Conservation (phyloP, 2,329 filamentous ascomycete species). For the Botrytis byssoidea region DNA sequence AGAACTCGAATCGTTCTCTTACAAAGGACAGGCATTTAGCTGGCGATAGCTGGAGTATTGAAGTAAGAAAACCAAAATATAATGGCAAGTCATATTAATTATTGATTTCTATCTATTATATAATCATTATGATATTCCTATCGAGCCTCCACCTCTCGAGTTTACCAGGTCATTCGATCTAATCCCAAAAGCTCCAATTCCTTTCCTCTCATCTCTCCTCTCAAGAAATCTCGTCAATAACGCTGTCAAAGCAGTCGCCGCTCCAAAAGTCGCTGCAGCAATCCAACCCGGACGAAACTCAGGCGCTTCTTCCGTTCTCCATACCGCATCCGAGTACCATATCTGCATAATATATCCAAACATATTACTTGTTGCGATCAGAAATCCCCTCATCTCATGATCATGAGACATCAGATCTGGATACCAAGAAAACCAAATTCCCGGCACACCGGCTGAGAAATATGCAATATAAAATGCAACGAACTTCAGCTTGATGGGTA, state of each 20-base stretch:
- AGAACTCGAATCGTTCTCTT: neutral
- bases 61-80: neutral
- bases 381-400: conserved; percentile 31
- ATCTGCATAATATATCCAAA: conserved; percentile 31
- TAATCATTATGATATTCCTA: neutral
- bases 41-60: neutral
- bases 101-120: neutral
- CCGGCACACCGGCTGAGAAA: conserved; percentile 24
- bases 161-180: conserved; percentile 3
- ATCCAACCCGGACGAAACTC: conserved; percentile 29
- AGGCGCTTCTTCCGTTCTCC: conserved; percentile 31
- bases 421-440: conserved; percentile 27
- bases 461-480: conserved; percentile 24
- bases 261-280: conserved; percentile 22
- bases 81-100: neutral
- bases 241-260: neutral
- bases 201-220: conserved; percentile 19
- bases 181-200: neutral
- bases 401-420: conserved; percentile 28
- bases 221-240: conserved; percentile 18
- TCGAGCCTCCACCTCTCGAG: neutral
- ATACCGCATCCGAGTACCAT: conserved; percentile 32
- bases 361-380: conserved; percentile 30
- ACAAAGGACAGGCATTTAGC: neutral
- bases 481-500: conserved; percentile 20